Conservation (phyloP, 1,139 yeast species). For the Scheffersomyces illinoinensis region DNA sequence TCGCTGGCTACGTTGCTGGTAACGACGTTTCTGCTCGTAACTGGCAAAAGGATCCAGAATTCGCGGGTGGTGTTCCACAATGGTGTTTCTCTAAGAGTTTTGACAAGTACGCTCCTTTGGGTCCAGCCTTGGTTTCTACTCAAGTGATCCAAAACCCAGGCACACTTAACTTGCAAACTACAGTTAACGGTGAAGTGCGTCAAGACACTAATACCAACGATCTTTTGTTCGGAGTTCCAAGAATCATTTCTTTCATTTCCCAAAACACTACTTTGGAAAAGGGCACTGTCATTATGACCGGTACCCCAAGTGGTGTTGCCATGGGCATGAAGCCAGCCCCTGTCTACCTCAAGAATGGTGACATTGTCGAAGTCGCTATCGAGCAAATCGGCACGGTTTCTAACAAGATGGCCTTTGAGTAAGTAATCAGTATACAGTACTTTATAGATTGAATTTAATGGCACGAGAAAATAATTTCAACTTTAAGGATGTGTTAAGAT, state of each 20-base stretch:
- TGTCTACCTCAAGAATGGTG: conserved; percentile 47
- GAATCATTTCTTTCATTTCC: conserved; percentile 47
- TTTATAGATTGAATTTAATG: no score
- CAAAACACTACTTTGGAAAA: conserved; percentile 52
- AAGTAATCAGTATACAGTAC: conserved; percentile 3
- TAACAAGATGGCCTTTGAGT: conserved; percentile 28
- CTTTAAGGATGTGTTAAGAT: no score
- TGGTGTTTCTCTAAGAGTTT: conserved; percentile 53
- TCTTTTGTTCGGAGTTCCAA: conserved; percentile 47
- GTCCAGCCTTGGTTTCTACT: conserved; percentile 50
- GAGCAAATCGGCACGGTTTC: conserved; percentile 45
- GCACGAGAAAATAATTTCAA: no score
- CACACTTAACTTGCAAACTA: conserved; percentile 23
- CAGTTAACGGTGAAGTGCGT: conserved; percentile 44
- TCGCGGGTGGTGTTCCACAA: conserved; percentile 45
- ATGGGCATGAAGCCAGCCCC: conserved; percentile 38
- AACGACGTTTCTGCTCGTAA: conserved; percentile 56
- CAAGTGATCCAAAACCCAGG: conserved; percentile 29
- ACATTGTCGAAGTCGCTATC: conserved; percentile 41
- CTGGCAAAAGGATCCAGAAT: conserved; percentile 42
- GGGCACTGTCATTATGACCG: conserved; percentile 53
- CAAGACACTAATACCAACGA: conserved; percentile 49
- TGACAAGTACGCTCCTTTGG: conserved; percentile 57
- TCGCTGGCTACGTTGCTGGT: conserved; percentile 54
- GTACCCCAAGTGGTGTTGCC: conserved; percentile 57